Conservation (phyloP, 2,329 filamentous ascomycete genomes). For the Nigrospora sphaerica region DNA sequence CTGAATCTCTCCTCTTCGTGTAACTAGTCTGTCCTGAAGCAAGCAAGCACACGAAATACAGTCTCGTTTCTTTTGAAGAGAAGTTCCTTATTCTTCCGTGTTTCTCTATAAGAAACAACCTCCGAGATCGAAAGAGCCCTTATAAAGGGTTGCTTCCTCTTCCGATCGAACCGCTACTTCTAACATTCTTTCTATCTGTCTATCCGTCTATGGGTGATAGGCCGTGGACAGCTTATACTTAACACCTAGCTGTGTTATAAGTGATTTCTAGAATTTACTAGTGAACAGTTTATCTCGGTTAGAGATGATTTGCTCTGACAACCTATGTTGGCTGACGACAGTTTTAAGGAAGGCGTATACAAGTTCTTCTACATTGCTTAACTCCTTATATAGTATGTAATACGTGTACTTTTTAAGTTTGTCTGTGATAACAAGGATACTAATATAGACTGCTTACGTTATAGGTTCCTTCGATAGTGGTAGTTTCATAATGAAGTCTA, state of each 20-base stretch:
- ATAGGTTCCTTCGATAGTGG: background rate
- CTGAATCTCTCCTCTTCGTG: no score
- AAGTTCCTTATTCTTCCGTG: no score
- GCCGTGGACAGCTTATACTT: background rate
- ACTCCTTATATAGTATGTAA: background rate
- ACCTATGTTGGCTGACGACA: background rate
- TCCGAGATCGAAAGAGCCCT: no score
- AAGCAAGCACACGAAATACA: no score
- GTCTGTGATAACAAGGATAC: background rate
- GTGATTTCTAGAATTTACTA: background rate
- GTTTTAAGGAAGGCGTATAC: background rate
- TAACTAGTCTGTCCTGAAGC: no score
- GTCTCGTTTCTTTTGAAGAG: no score
- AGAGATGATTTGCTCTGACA: background rate
- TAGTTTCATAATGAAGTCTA: background rate
- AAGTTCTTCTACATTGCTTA: background rate
- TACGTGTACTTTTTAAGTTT: background rate
- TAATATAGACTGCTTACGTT: background rate
- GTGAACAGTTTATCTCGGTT: slow-evolving; percentile 1
- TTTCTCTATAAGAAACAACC: no score
- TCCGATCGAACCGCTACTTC: no score
- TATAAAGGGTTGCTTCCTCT: no score
- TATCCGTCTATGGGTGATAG: slow-evolving; percentile 4
- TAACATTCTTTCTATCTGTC: slow-evolving; percentile 3
- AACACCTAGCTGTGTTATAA: background rate